Evolutionary conservation across 805 yeast species (phyloP).

Genomic region (Pichia pseudocactophila): DNA sequence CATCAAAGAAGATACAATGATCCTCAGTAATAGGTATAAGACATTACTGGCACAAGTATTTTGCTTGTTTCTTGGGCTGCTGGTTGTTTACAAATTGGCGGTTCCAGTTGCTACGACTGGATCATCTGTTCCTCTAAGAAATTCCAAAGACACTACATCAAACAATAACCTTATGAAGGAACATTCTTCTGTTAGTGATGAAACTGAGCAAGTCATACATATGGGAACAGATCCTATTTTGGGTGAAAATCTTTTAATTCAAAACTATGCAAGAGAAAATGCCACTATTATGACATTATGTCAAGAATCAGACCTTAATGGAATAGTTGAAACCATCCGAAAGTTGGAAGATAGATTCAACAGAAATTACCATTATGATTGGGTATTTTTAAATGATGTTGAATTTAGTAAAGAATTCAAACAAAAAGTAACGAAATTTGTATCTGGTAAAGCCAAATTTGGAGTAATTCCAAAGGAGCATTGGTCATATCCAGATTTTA

Average conservation of each 20-base stretch:
- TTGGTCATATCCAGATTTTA: slow-evolving; percentile 81
- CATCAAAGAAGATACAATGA: not conserved
- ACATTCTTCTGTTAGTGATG: not conserved
- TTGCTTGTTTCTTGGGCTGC: not conserved
- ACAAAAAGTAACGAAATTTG: slow-evolving; percentile 38
- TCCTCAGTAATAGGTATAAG: not conserved
- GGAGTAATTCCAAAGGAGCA: slow-evolving; percentile 69
- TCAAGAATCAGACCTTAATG: slow-evolving; percentile 54
- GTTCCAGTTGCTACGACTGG: not conserved
- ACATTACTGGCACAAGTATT: not conserved
- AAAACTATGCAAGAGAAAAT: slow-evolving; percentile 26
- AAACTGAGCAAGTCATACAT: not conserved
- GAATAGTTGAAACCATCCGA: slow-evolving; percentile 53
- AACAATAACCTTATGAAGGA: not conserved
- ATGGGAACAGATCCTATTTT: slow-evolving; percentile 5
- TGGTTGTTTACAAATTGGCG: not conserved
- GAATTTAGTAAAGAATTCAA: slow-evolving; percentile 68
- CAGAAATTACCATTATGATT: slow-evolving; percentile 66
- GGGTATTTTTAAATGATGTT: slow-evolving; percentile 86
- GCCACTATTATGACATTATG: slow-evolving; percentile 60
- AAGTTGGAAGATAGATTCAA: slow-evolving; percentile 77
- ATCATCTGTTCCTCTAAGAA: not conserved
- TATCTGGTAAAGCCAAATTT: slow-evolving; percentile 61
- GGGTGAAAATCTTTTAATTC: slow-evolving; percentile 7
- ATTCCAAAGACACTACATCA: not conserved